Evolutionary conservation across 306 rosid genomes (phyloP).

Genomic region (Pyrus bretschneideri): DNA sequence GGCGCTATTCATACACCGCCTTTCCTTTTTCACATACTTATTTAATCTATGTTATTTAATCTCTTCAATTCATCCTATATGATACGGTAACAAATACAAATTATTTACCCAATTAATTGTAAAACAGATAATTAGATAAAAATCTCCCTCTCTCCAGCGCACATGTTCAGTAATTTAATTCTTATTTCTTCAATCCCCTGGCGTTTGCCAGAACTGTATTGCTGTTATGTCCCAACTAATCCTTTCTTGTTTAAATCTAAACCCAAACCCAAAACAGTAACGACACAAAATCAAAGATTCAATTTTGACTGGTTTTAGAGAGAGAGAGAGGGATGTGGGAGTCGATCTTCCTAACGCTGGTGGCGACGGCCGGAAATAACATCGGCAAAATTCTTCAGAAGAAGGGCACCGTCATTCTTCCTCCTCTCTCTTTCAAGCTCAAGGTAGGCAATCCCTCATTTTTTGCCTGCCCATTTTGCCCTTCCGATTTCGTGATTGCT

Average conservation of each 20-base stretch:
- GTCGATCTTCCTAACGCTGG: conserved; percentile 68
- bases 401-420: conserved; percentile 94
- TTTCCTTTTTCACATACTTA: too few relatives aligned
- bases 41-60: too few relatives aligned
- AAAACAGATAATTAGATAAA: background rate
- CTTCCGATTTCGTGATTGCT: background rate
- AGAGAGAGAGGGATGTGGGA: conserved; percentile 70
- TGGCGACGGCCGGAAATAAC: conserved; percentile 96
- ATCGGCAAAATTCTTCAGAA: conserved; percentile 93
- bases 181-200: background rate
- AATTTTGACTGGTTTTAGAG: background rate
- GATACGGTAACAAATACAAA: background rate
- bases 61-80: too few relatives aligned
- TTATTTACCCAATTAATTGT: background rate
- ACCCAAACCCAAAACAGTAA: background rate
- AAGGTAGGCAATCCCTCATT: conserved; percentile 32
- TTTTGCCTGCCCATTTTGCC: background rate
- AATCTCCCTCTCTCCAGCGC: background rate
- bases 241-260: background rate
- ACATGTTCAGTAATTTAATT: too few relatives aligned
- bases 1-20: fast-evolving
- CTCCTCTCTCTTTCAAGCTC: conserved; percentile 86
- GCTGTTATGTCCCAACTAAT: background rate
- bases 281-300: background rate
- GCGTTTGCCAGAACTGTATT: background rate